Conservation (phyloP, 495 filamentous ascomycete species). For the Hypoxylon lienhwacheense region DNA sequence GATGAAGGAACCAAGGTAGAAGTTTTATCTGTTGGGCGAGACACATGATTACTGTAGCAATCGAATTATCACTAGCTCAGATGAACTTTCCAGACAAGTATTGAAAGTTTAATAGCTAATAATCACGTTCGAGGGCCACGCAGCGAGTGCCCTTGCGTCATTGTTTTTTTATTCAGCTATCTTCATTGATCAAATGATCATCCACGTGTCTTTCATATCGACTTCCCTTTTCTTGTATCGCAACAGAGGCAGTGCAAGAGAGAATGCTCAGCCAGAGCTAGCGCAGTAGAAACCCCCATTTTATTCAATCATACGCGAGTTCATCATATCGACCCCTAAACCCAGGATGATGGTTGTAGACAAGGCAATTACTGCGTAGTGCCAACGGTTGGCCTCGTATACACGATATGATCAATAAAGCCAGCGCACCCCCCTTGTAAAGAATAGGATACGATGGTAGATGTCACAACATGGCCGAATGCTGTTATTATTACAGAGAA, state of each 20-base stretch:
- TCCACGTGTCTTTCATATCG: slow-evolving; percentile 14
- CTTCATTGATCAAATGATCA: slow-evolving; percentile 21
- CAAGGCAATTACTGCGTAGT: not conserved
- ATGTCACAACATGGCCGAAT: not conserved
- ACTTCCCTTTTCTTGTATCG: slow-evolving; percentile 5
- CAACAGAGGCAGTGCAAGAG: slow-evolving; percentile 1
- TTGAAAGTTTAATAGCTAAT: not conserved
- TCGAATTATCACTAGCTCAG: no score
- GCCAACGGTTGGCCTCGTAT: not conserved
- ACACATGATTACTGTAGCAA: no score
- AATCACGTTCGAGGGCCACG: not conserved
- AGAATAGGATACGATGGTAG: not conserved
- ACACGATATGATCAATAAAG: not conserved
- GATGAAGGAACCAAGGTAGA: no score
- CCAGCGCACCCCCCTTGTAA: no score
- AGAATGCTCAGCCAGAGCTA: slow-evolving; percentile 2
- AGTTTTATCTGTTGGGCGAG: no score
- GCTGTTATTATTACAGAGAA: not conserved
- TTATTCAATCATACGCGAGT: slow-evolving; percentile 5
- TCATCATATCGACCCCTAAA: not conserved
- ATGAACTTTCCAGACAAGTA: no score
- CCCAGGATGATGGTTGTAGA: slow-evolving; percentile 3
- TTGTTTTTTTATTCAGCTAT: slow-evolving; percentile 23
- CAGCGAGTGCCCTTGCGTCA: not conserved
- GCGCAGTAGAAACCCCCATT: not conserved